These are phyloP conservation scores for Cercophora scortea DNA, from an alignment of 495 filamentous ascomycete genomes.

Conservation along the genomic window DNA sequence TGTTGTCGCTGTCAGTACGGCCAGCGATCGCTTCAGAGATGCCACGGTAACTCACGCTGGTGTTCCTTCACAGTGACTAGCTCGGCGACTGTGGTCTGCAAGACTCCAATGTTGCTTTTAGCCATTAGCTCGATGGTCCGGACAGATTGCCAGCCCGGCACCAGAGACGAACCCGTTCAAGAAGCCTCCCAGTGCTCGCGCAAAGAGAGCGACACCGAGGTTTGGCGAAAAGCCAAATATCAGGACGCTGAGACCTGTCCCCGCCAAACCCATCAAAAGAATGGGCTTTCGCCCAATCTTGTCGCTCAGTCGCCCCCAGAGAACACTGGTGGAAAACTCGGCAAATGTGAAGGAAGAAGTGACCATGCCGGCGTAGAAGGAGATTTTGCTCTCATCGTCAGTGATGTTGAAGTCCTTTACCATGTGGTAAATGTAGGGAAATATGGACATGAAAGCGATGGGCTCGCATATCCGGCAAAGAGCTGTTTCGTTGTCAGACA, in stretches of 20 bases:
- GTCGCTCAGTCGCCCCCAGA: conserved; percentile 93
- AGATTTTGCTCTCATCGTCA: conserved; percentile 67
- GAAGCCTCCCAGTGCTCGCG: conserved; percentile 79
- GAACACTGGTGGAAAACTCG: conserved; percentile 80
- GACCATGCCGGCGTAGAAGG: conserved; percentile 91
- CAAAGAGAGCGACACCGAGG: conserved; percentile 75
- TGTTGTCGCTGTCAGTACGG: conserved; percentile 18
- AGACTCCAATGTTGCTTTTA: conserved; percentile 73
- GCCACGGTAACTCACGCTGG: conserved; percentile 53
- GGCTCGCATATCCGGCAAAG: conserved; percentile 94
- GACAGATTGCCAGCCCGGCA: not conserved
- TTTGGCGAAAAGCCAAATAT: conserved; percentile 87
- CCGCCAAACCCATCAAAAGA: conserved; percentile 75
- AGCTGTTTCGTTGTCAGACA: conserved; percentile 49
- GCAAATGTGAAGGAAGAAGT: conserved; percentile 95
- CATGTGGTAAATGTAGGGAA: conserved; percentile 99
- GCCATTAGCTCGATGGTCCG: conserved; percentile 24
- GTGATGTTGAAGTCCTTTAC: conserved; percentile 84
- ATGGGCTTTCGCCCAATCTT: conserved; percentile 88
- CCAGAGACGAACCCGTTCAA: conserved; percentile 73
- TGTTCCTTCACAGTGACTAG: conserved; percentile 86
- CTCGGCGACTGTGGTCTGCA: conserved; percentile 92
- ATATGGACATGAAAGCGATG: conserved; percentile 99
- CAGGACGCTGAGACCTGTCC: conserved; percentile 89
- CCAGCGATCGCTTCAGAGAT: not conserved